Base-by-base conservation (phyloP, 805 yeast genomes). In the Kazachstania viticola region DNA sequence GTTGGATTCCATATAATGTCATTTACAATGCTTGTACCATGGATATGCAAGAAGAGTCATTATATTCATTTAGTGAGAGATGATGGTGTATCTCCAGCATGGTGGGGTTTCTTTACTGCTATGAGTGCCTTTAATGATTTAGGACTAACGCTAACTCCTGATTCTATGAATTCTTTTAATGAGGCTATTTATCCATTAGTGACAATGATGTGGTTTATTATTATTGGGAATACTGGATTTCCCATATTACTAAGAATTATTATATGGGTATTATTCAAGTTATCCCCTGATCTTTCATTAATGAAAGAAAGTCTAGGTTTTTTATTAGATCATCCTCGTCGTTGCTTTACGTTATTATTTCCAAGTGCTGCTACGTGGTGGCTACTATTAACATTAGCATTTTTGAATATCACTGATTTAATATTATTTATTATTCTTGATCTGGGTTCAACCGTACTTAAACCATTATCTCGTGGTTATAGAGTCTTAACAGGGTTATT, bases 311-410 rank as follows among this genome's bases (percentile, higher is more conserved):
- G 94, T 5, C 58, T 87, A 12, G 87, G 83, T 0, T 91, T 91
- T 44, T 56, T 91, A 36, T 62, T 91, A 25, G 96, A 87, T 40
- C 98, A 91, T 54, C 99, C 99, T 1, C 75, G 99, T 49, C 79
- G 99, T 48, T 91, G 98, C 53, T 91, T 88, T 50, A 85, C 97
- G 3, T 60, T 91, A 36, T 62, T 91, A 35, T 91, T 91, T 46
- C 98, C 98, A 0, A 71, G 88, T 3, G 75, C 77, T 2, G 94
- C 97, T 3, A 88, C 98, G 0, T 84, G 95, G 94, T 85, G 95
- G 95, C 64, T 91, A 27, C 64, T 85, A 31, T 64, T 73, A 35
- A 81, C 87, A 14, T 63, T 91, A 38, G 66, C 85, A 12, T 66
- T 67, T 1, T 58, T 91, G 42, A 88, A 88, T 51, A 69, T 66